These are phyloP conservation scores for Akanthomyces muscarius DNA, from an alignment of 2,329 filamentous ascomycete species.

Conservation along the genomic window DNA sequence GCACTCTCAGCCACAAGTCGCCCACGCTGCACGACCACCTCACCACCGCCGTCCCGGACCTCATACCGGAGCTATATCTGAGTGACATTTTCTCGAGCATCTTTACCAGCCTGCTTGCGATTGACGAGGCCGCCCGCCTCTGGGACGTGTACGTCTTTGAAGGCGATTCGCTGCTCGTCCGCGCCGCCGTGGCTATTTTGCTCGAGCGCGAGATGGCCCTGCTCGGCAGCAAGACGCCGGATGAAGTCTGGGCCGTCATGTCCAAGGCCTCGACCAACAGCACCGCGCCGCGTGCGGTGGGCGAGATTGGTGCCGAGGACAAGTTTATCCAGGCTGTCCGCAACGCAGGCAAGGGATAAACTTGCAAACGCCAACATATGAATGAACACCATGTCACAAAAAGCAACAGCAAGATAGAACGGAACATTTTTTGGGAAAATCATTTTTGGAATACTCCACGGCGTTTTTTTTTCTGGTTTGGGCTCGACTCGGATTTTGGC, in stretches of 20 bases:
- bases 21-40: conserved; percentile 62
- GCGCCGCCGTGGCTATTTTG: conserved; percentile 67
- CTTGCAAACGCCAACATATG: background rate
- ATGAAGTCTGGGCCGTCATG: conserved; percentile 40
- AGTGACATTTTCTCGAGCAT: conserved; percentile 58
- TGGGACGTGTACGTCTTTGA: conserved; percentile 86
- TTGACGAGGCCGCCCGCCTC: conserved; percentile 67
- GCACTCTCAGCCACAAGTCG: conserved; percentile 62
- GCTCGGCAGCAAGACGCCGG: conserved; percentile 41
- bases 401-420: conserved; percentile 2
- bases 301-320: conserved; percentile 46
- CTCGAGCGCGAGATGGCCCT: conserved; percentile 49
- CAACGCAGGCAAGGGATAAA: conserved; percentile 35
- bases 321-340: conserved; percentile 40
- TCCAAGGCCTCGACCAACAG: conserved; percentile 29
- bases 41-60: conserved; percentile 42
- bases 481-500: background rate
- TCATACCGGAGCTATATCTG: conserved; percentile 53
- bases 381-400: background rate
- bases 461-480: background rate
- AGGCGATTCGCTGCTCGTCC: conserved; percentile 66
- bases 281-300: conserved; percentile 33
- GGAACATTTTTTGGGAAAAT: background rate
- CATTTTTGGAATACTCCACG: conserved; percentile 10
- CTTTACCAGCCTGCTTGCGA: conserved; percentile 58